Percentiles rank a stretch among this genome's conserved stretches.
Conservation (phyloP, 106 monocot species). For the Cymbidium sinense region DNA sequence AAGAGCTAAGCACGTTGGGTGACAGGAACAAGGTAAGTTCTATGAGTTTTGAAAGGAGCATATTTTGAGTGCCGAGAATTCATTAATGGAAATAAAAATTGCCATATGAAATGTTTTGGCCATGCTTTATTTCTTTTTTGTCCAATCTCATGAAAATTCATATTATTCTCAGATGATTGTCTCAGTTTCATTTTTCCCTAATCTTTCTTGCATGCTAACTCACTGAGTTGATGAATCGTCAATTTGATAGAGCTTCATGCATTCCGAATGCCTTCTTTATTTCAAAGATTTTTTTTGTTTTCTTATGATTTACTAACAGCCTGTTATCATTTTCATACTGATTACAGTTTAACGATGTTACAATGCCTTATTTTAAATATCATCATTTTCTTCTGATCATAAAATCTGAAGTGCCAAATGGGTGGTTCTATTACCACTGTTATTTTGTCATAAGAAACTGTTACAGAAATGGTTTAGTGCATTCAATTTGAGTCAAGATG, state of each 20-base stretch:
- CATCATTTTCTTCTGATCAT: not conserved
- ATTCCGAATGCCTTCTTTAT: not conserved
- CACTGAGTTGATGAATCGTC: not conserved
- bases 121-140: not conserved
- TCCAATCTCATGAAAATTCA: not conserved
- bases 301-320: not conserved
- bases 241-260: not conserved
- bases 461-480: no score
- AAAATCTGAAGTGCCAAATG: not conserved
- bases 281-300: not conserved
- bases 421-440: not conserved
- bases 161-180: not conserved
- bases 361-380: not conserved
- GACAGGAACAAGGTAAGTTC: constrained; percentile 82
- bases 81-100: not conserved
- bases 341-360: not conserved
- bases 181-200: not conserved
- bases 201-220: not conserved
- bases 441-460: not conserved
- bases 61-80: not conserved
- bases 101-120: not conserved
- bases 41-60: not conserved
- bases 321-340: not conserved
- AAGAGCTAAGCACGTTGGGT: constrained; percentile 71
- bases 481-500: no score